Conservation (phyloP, 768 basidiomycete genomes). For the Fistulinella prunicolor region DNA sequence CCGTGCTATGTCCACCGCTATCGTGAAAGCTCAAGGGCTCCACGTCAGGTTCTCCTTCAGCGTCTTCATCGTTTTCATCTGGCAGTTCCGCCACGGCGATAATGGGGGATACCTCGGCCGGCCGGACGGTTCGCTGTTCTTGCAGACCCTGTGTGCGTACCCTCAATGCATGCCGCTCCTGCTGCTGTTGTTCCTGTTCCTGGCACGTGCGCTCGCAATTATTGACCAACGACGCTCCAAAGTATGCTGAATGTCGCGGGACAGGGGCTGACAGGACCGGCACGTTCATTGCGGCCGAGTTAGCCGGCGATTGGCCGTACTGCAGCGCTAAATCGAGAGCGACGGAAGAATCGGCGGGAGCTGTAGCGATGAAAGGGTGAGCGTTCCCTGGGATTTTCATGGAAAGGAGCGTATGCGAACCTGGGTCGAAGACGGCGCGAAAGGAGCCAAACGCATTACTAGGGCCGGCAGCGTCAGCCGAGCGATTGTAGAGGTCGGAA, state of each 20-base stretch:
- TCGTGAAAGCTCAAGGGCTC: constrained; percentile 28
- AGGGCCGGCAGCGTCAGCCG: constrained; percentile 23
- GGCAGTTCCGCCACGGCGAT: constrained; percentile 30
- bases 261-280: constrained; percentile 31
- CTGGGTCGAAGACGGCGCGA: constrained; percentile 26
- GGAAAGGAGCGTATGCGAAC: constrained; percentile 19
- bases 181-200: constrained; percentile 37
- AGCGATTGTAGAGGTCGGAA: constrained; percentile 25
- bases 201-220: constrained; percentile 37
- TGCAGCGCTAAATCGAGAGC: constrained; percentile 27
- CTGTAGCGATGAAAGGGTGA: constrained; percentile 12
- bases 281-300: constrained; percentile 19
- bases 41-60: constrained; percentile 33
- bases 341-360: constrained; percentile 17
- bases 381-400: not conserved
- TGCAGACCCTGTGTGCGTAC: constrained; percentile 33
- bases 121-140: constrained; percentile 32
- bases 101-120: constrained; percentile 32
- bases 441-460: constrained; percentile 21
- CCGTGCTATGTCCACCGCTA: constrained; percentile 30
- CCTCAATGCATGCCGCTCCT: constrained; percentile 28
- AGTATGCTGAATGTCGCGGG: constrained; percentile 33
- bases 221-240: constrained; percentile 29
- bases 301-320: constrained; percentile 18
- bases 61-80: constrained; percentile 34